Evolutionary conservation across 2,329 filamentous ascomycete genomes (phyloP).

Genomic region (Paecilomyces niveus): DNA sequence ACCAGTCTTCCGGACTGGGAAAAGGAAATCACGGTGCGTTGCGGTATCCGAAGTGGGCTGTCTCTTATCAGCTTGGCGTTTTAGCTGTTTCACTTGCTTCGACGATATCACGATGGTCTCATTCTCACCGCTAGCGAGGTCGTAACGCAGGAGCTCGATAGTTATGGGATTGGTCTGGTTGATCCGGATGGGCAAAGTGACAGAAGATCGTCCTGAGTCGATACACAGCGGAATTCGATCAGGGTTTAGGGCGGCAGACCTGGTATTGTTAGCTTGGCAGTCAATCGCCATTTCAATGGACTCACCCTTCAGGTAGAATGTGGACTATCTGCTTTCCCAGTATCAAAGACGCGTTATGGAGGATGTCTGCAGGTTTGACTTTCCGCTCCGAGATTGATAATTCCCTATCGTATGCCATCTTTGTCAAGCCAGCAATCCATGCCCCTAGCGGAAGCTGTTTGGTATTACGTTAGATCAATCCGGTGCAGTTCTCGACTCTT

Average conservation of each 20-base stretch:
- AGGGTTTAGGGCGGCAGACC: constrained; percentile 81
- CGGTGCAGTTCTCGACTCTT: neutral
- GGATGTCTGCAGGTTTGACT: constrained; percentile 78
- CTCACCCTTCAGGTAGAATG: constrained; percentile 84
- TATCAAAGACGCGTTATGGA: constrained; percentile 90
- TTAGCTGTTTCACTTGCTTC: constrained; percentile 67
- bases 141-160: constrained; percentile 81
- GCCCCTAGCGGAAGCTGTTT: constrained; percentile 62
- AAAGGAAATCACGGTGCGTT: constrained; percentile 61
- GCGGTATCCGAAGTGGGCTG: constrained; percentile 42
- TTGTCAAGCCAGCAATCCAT: constrained; percentile 65
- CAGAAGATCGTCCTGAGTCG: constrained; percentile 52
- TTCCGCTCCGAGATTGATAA: constrained; percentile 86
- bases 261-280: constrained; percentile 29
- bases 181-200: constrained; percentile 75
- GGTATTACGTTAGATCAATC: constrained; percentile 2
- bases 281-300: constrained; percentile 3
- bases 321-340: constrained; percentile 96
- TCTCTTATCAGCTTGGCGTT: constrained; percentile 60
- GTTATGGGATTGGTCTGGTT: constrained; percentile 86
- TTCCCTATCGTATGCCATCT: constrained; percentile 86
- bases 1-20: constrained; percentile 75
- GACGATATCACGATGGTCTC: constrained; percentile 71
- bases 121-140: constrained; percentile 71
- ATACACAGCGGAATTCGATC: constrained; percentile 76